These are phyloP conservation scores for Auxenochlorella pyrenoidosa DNA, from an alignment of 139 green algal species.

Conservation along the genomic window DNA sequence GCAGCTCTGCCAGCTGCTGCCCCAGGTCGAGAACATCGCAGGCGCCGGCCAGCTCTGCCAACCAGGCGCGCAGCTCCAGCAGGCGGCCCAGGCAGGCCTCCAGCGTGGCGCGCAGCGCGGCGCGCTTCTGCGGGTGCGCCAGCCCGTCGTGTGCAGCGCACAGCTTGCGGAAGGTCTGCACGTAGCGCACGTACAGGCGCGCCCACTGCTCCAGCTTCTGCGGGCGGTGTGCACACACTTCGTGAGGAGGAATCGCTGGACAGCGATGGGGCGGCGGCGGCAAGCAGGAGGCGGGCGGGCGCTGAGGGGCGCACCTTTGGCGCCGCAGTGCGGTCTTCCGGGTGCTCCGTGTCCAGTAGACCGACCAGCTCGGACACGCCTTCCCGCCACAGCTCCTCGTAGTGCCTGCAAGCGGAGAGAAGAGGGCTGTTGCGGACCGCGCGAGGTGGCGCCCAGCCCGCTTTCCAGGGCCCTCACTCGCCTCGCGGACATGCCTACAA, in stretches of 20 bases:
- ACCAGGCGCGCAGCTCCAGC: constrained; percentile 71
- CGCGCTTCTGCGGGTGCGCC: constrained; percentile 89
- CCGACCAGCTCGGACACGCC: constrained; percentile 91
- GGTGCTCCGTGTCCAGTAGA: constrained; percentile 86
- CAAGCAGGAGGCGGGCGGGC: neutral
- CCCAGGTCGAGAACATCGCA: constrained; percentile 86
- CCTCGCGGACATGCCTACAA: neutral
- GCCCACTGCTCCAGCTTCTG: constrained; percentile 74
- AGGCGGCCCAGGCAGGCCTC: constrained; percentile 84
- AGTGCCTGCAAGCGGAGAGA: constrained; percentile 65
- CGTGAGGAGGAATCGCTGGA: neutral
- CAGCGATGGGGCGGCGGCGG: neutral
- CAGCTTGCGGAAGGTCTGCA: constrained; percentile 87
- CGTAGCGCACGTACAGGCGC: constrained; percentile 91
- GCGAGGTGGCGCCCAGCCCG: no score
- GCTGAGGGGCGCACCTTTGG: constrained; percentile 65
- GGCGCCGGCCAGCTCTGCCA: constrained; percentile 76
- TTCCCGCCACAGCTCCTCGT: constrained; percentile 88
- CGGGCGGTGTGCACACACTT: no score
- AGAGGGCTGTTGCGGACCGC: no score
- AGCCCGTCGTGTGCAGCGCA: constrained; percentile 87
- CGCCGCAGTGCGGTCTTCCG: constrained; percentile 41
- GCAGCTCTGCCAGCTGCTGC: constrained; percentile 86
- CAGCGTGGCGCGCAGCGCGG: constrained; percentile 82
- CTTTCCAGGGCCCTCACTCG: neutral